These are phyloP conservation scores for Yamadazyma spencermartinsiae DNA, from an alignment of 1,139 yeast species.

Conservation along the genomic window DNA sequence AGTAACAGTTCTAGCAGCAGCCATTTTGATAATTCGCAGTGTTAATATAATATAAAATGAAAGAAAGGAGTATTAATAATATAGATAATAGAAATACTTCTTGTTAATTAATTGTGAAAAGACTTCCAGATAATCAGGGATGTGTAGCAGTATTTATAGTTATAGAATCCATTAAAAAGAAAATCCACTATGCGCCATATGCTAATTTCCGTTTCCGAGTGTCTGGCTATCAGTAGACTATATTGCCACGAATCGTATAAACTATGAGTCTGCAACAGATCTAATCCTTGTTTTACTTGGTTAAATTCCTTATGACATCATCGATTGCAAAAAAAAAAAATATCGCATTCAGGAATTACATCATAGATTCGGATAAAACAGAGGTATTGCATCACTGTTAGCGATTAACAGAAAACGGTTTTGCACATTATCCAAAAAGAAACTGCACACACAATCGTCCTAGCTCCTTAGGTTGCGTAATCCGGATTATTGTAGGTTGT, in stretches of 20 bases:
- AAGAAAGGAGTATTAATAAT: neutral
- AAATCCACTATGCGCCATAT: too few relatives aligned
- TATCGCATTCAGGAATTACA: neutral
- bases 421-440: neutral
- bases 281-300: too few relatives aligned
- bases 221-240: neutral
- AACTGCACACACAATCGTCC: neutral
- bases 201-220: too few relatives aligned
- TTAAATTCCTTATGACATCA: conserved; percentile 2
- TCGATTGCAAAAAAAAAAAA: neutral
- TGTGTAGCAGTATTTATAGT: conserved; percentile 1
- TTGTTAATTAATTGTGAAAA: neutral
- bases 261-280: too few relatives aligned
- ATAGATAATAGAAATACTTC: neutral
- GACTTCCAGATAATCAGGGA: neutral
- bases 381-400: neutral
- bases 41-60: neutral
- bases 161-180: neutral
- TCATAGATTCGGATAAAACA: conserved; percentile 3
- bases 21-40: conserved; percentile 4
- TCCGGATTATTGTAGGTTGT: too few relatives aligned
- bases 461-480: too few relatives aligned
- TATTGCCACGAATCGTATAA: neutral
- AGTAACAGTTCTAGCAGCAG: conserved; percentile 10
- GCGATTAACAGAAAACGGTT: neutral